Evolutionary conservation across 345 rosid species (phyloP).

Genomic region (Lepidium aucheri): DNA sequence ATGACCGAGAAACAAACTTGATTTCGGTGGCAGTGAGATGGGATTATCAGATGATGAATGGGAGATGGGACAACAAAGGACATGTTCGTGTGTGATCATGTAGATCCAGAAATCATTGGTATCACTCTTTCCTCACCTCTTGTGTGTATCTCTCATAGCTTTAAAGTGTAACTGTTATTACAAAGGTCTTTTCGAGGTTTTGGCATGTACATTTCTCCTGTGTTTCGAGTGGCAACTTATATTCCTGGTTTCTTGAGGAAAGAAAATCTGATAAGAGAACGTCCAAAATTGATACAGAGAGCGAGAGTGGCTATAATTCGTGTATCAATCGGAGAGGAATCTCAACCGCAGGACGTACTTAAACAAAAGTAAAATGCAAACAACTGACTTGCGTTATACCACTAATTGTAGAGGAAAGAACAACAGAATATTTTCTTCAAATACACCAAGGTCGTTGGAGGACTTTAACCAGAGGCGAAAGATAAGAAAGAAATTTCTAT

Average conservation of each 20-base stretch:
- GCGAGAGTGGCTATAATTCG: background rate
- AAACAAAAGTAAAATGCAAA: background rate
- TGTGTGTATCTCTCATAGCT: constrained; percentile 11
- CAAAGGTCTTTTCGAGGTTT: constrained; percentile 12
- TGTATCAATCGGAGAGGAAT: background rate
- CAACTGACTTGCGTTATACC: background rate
- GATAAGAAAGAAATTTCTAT: too few species aligned
- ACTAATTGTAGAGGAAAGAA: background rate
- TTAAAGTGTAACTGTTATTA: constrained; percentile 9
- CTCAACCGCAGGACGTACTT: background rate
- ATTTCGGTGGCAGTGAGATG: constrained; percentile 22
- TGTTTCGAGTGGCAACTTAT: constrained; percentile 3
- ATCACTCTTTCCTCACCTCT: background rate
- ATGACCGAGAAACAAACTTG: background rate
- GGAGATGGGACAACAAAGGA: constrained; percentile 16
- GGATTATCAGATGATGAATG: constrained; percentile 27
- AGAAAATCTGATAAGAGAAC: background rate
- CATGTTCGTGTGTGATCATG: constrained; percentile 28
- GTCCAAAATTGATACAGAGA: background rate
- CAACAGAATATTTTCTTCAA: too few species aligned
- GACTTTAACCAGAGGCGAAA: too few species aligned
- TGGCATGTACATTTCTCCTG: constrained; percentile 16
- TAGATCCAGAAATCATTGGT: constrained; percentile 9
- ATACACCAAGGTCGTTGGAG: too few species aligned
- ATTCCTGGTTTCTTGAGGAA: background rate